phyloP scores from a whole-genome alignment of 306 rosid genomes.

The Acmispon strigosus region DNA sequence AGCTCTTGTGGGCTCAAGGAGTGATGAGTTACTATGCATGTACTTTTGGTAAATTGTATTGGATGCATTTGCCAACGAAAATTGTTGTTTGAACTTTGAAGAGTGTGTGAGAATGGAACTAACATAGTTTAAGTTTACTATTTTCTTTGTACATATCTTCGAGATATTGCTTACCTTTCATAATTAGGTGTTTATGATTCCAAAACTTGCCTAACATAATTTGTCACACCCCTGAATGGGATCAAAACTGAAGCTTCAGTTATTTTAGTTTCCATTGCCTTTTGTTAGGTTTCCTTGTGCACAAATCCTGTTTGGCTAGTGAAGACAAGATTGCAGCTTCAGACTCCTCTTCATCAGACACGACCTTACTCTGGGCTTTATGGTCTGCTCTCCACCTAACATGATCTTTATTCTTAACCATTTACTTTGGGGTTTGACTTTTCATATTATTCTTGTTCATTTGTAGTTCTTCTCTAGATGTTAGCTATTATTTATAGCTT shows the following conservation, averaged over 20 bases:
- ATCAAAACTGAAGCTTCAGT: slow-evolving; percentile 6
- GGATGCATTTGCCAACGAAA: slow-evolving; percentile 6
- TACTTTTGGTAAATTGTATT: slow-evolving; percentile 2
- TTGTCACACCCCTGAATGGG: background rate
- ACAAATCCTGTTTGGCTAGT: slow-evolving; percentile 95
- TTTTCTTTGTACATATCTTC: slow-evolving; percentile 10
- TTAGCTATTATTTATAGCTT: background rate
- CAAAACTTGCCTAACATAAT: slow-evolving; percentile 3
- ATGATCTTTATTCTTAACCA: slow-evolving; percentile 26
- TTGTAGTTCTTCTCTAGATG: background rate
- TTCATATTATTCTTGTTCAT: background rate
- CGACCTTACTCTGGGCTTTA: slow-evolving; percentile 81
- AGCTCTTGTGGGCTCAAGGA: background rate
- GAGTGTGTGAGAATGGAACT: slow-evolving; percentile 11
- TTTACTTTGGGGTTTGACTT: slow-evolving; percentile 26
- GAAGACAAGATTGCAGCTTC: slow-evolving; percentile 97
- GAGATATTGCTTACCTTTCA: slow-evolving; percentile 3
- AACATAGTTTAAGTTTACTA: background rate
- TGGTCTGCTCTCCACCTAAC: slow-evolving; percentile 63
- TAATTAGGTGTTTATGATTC: slow-evolving; percentile 6
- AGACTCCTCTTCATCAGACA: slow-evolving; percentile 85
- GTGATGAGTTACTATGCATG: slow-evolving; percentile 3
- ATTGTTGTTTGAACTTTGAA: background rate
- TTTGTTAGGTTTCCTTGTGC: slow-evolving; percentile 72
- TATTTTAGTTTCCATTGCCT: slow-evolving; percentile 22